Evolutionary conservation across 208 protist species (phyloP), one percentile per base, ranked within the genome.

Genomic region (Herpetomonas samuelpessoai): DNA sequence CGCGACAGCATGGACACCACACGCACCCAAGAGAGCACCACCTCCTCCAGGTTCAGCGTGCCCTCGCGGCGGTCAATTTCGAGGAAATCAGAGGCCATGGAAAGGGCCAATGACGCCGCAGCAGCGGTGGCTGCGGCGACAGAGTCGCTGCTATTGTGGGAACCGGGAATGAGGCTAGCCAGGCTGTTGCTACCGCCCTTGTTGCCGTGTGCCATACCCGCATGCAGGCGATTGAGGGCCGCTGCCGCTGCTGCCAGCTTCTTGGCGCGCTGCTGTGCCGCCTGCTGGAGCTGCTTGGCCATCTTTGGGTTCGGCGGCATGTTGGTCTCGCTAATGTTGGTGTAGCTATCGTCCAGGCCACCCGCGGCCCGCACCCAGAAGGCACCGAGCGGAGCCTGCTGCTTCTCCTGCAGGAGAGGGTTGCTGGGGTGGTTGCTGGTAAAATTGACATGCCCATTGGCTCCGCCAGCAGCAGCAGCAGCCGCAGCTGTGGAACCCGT

Each of bases 11-110:
- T 73, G 1, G 59, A 68, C 3, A 86, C 72, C 30, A 54, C 60
- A 49, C 86, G 85, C 2, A 88, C 79, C 81, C 84, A 91, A 22
- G 74, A 65, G n/a, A 91, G 69, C 27, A 91, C 65, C 28, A 91
- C 75, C 62, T 91, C 80, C 61, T 91, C 84, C 16, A 86, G 47
- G 57, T 91, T 76, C 45, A 85, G 71, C 49, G 78, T 85, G 28
- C 78, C 78, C 44, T 79, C 71, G 27, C 77, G 68, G 0, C 73
- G 73, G 45, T 79, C 73, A 29, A 71, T 63, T 24, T 60, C 61
- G 1, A 58, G 41, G 44, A 72, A n/a, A n/a, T n/a, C n/a, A n/a
- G n/a, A 71, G 49, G 66, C 61, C 24, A 51, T 58, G 10, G 58
- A 25, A 10, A 54, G 50, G 14, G 62, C 64, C 0, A 57, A 19